Evolutionary conservation across 202 grass and related monocot species (phyloP).

Genomic region (Musa balbisiana): DNA sequence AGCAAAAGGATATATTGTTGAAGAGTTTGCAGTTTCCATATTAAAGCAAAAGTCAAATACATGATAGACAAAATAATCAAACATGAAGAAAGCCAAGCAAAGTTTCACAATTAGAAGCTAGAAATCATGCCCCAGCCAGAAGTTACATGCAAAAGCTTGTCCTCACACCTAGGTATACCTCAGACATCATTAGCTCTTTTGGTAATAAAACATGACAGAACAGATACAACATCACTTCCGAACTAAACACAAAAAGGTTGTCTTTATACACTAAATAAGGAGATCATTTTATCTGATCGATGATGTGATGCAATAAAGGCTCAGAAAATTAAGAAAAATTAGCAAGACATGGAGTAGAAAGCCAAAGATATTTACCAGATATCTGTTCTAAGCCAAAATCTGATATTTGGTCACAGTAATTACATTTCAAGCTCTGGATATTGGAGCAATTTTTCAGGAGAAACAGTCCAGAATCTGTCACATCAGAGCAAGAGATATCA

Average conservation of each 20-base stretch:
- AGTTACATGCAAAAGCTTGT: too few species aligned
- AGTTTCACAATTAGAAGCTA: neutral
- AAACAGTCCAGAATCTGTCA: slow-evolving; percentile 66
- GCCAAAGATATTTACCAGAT: slow-evolving; percentile 36
- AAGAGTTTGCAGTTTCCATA: neutral
- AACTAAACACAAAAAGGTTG: too few species aligned
- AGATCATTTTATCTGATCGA: too few species aligned
- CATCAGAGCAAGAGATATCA: slow-evolving; percentile 87
- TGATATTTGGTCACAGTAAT: slow-evolving; percentile 88
- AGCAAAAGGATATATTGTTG: neutral
- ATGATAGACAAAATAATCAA: neutral
- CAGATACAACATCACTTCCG: too few species aligned
- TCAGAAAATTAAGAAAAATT: neutral
- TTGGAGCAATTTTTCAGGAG: slow-evolving; percentile 63
- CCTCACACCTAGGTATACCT: too few species aligned
- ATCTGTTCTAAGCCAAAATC: slow-evolving; percentile 61
- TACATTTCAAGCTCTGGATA: slow-evolving; percentile 69
- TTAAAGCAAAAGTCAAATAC: too few species aligned
- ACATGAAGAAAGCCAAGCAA: neutral
- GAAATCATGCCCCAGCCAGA: too few species aligned
- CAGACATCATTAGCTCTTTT: too few species aligned
- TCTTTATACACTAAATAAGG: too few species aligned
- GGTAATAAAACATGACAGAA: too few species aligned
- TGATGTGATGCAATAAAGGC: neutral
- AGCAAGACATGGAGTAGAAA: neutral